A percentile compares a stretch with the other conserved stretches of the same genome.
Conservation (phyloP, 1,284 basidiomycete genomes). For the Nidula niveotomentosa region DNA sequence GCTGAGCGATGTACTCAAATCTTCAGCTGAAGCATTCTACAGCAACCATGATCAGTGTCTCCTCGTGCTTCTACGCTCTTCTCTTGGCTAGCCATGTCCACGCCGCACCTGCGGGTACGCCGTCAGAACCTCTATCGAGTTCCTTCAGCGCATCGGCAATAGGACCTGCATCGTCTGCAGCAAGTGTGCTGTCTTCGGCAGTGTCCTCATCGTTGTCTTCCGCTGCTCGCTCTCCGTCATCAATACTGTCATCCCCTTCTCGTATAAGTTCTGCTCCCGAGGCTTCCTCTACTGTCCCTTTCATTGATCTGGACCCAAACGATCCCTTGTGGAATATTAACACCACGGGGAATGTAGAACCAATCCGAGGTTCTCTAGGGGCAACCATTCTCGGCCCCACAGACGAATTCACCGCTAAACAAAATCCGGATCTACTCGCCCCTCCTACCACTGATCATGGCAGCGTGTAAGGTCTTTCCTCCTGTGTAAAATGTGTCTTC, state of each 20-base stretch:
- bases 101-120: slow-evolving; percentile 19
- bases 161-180: not conserved
- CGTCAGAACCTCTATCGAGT: slow-evolving; percentile 8
- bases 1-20: too few species aligned
- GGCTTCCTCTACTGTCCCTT: slow-evolving; percentile 38
- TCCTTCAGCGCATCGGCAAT: not conserved
- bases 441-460: slow-evolving; percentile 53
- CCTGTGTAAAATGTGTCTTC: not conserved
- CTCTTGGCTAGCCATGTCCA: slow-evolving; percentile 21
- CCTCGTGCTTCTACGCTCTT: slow-evolving; percentile 27
- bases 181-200: not conserved
- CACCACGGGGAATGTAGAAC: slow-evolving; percentile 16
- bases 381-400: slow-evolving; percentile 45
- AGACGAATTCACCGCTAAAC: slow-evolving; percentile 43
- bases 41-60: slow-evolving; percentile 18
- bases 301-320: slow-evolving; percentile 55
- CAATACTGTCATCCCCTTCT: not conserved
- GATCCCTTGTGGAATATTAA: slow-evolving; percentile 35
- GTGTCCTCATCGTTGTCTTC: not conserved
- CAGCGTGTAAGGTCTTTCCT: slow-evolving; percentile 13
- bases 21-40: too few species aligned
- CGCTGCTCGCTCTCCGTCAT: not conserved
- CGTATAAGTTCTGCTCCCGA: slow-evolving; percentile 3
- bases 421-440: slow-evolving; percentile 48
- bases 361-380: slow-evolving; percentile 18